Base-by-base conservation (phyloP, 73 alveolate species). In the Paramecium sonneborni region DNA sequence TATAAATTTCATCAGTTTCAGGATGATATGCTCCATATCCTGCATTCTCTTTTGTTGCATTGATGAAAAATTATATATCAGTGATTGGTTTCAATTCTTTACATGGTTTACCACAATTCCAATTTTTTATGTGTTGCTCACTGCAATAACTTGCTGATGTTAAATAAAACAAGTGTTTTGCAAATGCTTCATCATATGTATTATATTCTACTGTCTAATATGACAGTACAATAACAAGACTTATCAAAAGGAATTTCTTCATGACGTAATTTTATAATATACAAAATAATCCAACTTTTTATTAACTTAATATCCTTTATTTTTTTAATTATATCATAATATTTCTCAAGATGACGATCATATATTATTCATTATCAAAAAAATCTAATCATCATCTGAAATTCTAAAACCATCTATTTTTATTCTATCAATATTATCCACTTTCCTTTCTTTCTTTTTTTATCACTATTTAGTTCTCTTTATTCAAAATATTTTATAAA, bases 71-170 rank as follows among this genome's bases (percentile, higher is more conserved):
- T 39, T 72, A 8, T 6, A 88, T 48, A 43, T 88, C 94, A 10
- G 89, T 43, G 41, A 88, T 23, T 10, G 79, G 46, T 44, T 56
- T 55, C 0, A 41, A 28, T 62, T 69, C 57, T 26, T 88, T 38
- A 9, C 94, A 88, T 5, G 94, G 94, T 69, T 76, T 69, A 0
- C 94, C 94, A 30, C 94, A 88, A 26, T 62, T 88, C 94, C 91
- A 88, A 6, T 84, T 37, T 24, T 24, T 28, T 1, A 88, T 70
- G 8, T 76, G 41, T 69, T 88, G 35, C 46, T 24, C 10, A n/a
- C 74, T 69, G 43, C 94, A 88, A 26, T 82, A 44, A 44, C 91
- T 82, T 7, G 94, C 91, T 43, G 91, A 68, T 20, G 91, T 41
- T 23, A 39, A 79, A 15, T 41, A 79, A 26, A 38, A 79, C 32